Percentiles rank a stretch among this genome's conserved stretches.
Conservation (phyloP, 2,329 filamentous ascomycete species). For the Teratosphaeria viscida region DNA sequence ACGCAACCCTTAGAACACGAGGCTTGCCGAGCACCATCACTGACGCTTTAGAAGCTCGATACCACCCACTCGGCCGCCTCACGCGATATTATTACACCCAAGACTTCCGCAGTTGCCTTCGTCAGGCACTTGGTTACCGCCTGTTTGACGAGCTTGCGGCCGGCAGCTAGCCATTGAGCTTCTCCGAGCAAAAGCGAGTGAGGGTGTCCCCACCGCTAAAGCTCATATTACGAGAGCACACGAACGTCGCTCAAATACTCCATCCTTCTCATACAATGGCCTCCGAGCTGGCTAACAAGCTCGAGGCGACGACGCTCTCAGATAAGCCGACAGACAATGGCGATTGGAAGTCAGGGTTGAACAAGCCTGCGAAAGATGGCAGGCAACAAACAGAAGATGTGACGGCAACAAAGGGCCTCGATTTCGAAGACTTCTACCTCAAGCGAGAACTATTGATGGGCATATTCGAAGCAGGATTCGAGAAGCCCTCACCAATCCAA, state of each 20-base stretch:
- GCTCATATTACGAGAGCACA: background rate
- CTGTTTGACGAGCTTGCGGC: background rate
- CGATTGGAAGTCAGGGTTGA: constrained; percentile 66
- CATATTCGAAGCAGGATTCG: constrained; percentile 97
- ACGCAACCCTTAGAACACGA: background rate
- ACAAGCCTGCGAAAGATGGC: constrained; percentile 61
- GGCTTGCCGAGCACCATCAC: background rate
- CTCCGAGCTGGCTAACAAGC: constrained; percentile 44
- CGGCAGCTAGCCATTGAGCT: background rate
- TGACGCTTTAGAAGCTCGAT: background rate
- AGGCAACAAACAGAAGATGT: constrained; percentile 92
- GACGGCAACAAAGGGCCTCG: constrained; percentile 90
- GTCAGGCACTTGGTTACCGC: background rate
- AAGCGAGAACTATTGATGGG: constrained; percentile 96
- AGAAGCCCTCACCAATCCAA: constrained; percentile 97
- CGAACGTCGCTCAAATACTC: background rate
- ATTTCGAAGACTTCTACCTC: constrained; percentile 94
- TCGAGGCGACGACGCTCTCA: constrained; percentile 45
- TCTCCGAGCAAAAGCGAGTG: background rate
- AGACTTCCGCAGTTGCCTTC: background rate
- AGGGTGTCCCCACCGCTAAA: background rate
- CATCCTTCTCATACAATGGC: constrained; percentile 29
- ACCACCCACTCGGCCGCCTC: background rate
- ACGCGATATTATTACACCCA: background rate
- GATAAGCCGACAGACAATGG: constrained; percentile 44